Base-by-base conservation (phyloP, 2,329 filamentous ascomycete species). In the Trichoderma hamatum region DNA sequence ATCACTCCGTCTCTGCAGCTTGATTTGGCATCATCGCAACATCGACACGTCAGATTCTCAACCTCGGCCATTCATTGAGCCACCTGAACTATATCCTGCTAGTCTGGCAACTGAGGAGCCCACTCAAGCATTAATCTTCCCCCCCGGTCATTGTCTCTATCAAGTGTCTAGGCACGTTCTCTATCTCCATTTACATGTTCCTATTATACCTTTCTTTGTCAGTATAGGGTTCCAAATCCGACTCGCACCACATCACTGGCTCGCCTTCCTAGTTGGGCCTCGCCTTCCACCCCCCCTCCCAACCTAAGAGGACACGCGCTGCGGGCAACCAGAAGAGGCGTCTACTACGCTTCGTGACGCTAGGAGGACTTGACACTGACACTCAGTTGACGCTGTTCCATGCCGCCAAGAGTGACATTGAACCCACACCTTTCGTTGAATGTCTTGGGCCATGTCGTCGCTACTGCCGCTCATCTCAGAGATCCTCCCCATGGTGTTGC, bases 401-500 rank as follows among this genome's bases (percentile, higher is more conserved):
- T 51, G 61, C 43, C 63, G 63, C 63, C 43, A 43, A 69, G 60
- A 60, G 67, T 69, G 46, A 59, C 60, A 32, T 39, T 30, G 43
- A 32, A 54, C 56, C 66, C 46, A 30, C 60, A 26, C 28, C 46
- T 49, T 1, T 56, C 19, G 51, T 49, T 49, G 54, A 63, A 56
- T 52, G 34, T 64, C 39, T 34, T 61, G 56, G 36, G 58, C 30
- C 59, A 86, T 88, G 86, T 81, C 84, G 60, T 83, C 84, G 28
- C 76, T 89, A 11, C 76, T 89, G 34, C 85, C 86, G 32, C 76
- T 89, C 70, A 80, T 89, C 66, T 84, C 85, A 71, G 86, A 88
- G 72, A 79, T 89, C 60, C 78, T 89, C 60, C 86, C 86, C 70
- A 88, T 89, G 83, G 83, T 89, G 69, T 79, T 88, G 75, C 86